Conservation (phyloP, 2,329 filamentous ascomycete genomes). For the Fusarium mundagurra region DNA sequence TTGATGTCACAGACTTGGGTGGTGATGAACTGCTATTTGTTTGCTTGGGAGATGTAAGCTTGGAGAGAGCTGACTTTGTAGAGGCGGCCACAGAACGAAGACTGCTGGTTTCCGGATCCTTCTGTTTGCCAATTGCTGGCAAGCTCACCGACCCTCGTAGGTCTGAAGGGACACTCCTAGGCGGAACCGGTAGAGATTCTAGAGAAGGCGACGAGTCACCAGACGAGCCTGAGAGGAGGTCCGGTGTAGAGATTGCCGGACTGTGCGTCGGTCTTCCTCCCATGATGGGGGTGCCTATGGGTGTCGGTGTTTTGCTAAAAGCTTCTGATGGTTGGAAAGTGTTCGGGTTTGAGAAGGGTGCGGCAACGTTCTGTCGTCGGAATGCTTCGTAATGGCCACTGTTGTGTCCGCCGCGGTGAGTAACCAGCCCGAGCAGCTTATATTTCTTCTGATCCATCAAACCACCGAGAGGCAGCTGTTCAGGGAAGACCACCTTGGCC, state of each 20-base stretch:
- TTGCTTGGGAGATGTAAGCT: slow-evolving; percentile 54
- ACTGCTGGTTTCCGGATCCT: slow-evolving; percentile 61
- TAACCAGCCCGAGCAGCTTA: slow-evolving; percentile 85
- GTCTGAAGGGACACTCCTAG: slow-evolving; percentile 48
- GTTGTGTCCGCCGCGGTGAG: slow-evolving; percentile 94
- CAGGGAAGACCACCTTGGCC: slow-evolving; percentile 92
- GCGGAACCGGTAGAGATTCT: slow-evolving; percentile 45
- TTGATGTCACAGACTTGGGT: slow-evolving; percentile 34
- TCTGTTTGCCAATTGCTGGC: slow-evolving; percentile 47
- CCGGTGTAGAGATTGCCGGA: slow-evolving; percentile 58
- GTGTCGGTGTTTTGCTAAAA: slow-evolving; percentile 72
- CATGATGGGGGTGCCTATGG: slow-evolving; percentile 59
- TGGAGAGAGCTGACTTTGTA: slow-evolving; percentile 63
- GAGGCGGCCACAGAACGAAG: slow-evolving; percentile 67
- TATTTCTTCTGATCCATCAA: slow-evolving; percentile 82
- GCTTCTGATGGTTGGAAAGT: slow-evolving; percentile 79
- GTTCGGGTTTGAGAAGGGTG: slow-evolving; percentile 84
- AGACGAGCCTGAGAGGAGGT: slow-evolving; percentile 55
- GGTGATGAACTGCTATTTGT: slow-evolving; percentile 35
- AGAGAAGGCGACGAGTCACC: slow-evolving; percentile 50
- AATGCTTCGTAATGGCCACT: slow-evolving; percentile 98
- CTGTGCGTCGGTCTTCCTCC: slow-evolving; percentile 51
- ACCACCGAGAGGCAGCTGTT: slow-evolving; percentile 83
- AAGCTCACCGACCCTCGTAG: slow-evolving; percentile 40
- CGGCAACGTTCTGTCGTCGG: slow-evolving; percentile 80